Percentiles rank a stretch among this genome's conserved stretches.
These are phyloP conservation scores for Rhodotorula sphaerocarpa DNA, from an alignment of 768 basidiomycete genomes.

Conservation along the genomic window DNA sequence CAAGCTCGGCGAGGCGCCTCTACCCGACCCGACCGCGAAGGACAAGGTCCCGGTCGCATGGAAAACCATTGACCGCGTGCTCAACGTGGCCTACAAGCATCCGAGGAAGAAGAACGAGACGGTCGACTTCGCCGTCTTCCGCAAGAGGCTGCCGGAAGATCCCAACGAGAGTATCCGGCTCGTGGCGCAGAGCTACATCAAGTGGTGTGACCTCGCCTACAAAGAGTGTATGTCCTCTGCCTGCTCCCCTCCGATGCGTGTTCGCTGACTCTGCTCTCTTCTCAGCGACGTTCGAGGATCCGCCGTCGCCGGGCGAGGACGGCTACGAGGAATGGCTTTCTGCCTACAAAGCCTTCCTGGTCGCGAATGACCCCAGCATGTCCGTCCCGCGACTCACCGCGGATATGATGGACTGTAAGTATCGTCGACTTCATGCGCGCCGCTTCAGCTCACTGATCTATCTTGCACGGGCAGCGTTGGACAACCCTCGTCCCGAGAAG, in stretches of 20 bases:
- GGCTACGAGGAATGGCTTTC: conserved; percentile 56
- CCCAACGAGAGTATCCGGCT: conserved; percentile 55
- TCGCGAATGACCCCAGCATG: conserved; percentile 57
- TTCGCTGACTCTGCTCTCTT: too few relatives aligned
- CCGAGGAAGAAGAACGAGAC: conserved; percentile 40
- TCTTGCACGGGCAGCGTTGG: conserved; percentile 13
- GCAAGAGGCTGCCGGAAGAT: conserved; percentile 46
- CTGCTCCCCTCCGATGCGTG: neutral
- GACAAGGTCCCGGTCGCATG: conserved; percentile 58
- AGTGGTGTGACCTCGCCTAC: conserved; percentile 90
- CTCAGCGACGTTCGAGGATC: conserved; percentile 26
- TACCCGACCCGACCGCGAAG: conserved; percentile 57
- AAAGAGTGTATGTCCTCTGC: conserved; percentile 38
- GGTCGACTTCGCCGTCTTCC: neutral
- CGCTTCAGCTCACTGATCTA: neutral
- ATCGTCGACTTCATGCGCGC: neutral
- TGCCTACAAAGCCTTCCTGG: conserved; percentile 62
- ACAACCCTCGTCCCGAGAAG: conserved; percentile 40
- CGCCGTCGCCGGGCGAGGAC: conserved; percentile 47
- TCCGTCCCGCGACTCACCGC: conserved; percentile 46
- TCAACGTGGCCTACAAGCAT: conserved; percentile 55
- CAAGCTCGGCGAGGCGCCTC: conserved; percentile 45
- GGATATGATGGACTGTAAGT: conserved; percentile 31
- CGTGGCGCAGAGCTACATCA: conserved; percentile 75
- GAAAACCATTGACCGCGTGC: conserved; percentile 84